These are phyloP conservation scores for Penicillium brasilianum DNA, from an alignment of 2,329 filamentous ascomycete species.

Conservation along the genomic window DNA sequence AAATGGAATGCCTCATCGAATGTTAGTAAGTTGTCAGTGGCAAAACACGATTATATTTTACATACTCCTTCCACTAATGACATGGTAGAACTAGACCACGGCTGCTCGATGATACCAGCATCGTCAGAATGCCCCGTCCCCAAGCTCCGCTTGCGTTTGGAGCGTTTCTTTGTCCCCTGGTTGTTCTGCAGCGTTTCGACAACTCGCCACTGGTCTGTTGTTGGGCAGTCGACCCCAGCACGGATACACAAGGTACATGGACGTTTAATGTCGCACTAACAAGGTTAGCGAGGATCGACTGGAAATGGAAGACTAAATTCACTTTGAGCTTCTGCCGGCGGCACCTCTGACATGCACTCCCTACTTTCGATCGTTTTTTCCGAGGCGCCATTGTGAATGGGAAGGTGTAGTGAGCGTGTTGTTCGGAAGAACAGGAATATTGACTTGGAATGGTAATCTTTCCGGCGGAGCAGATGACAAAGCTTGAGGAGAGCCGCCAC, in stretches of 20 bases:
- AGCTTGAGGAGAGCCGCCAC: neutral
- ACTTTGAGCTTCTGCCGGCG: slow-evolving; percentile 38
- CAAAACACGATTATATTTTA: neutral
- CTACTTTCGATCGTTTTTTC: slow-evolving; percentile 20
- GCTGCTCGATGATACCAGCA: neutral
- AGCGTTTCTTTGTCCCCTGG: neutral
- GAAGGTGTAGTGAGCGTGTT: neutral
- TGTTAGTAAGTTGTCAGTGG: neutral
- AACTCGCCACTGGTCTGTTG: slow-evolving; percentile 10
- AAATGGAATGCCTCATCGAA: slow-evolving; percentile 23
- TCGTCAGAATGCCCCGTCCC: neutral
- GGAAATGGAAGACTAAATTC: neutral
- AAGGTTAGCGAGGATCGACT: neutral
- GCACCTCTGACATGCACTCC: slow-evolving; percentile 34
- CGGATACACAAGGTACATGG: slow-evolving; percentile 41
- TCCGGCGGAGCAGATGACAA: slow-evolving; percentile 7
- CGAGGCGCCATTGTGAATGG: slow-evolving; percentile 7
- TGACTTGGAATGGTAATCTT: slow-evolving; percentile 4
- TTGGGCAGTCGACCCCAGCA: slow-evolving; percentile 31
- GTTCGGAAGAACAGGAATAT: neutral
- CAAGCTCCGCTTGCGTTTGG: neutral
- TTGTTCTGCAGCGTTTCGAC: neutral
- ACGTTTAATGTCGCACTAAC: slow-evolving; percentile 36
- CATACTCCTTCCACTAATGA: slow-evolving; percentile 27
- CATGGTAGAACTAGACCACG: slow-evolving; percentile 32